Conservation (phyloP, 176 grass and related monocot species). For the Urochloa ruziziensis region DNA sequence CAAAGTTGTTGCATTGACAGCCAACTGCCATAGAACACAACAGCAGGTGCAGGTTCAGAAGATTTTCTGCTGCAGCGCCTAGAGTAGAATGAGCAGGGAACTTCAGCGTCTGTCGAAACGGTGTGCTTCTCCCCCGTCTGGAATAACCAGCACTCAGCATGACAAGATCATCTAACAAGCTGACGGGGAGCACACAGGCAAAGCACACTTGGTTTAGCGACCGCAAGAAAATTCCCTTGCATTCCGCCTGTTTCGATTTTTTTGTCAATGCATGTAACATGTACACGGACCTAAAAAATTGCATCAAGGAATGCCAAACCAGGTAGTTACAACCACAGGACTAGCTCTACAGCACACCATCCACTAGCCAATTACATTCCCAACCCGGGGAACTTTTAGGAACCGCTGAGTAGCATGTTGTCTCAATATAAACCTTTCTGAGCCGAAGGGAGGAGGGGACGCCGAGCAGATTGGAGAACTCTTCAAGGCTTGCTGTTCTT, state of each 20-base stretch:
- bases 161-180: not conserved
- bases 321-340: conserved; percentile 41
- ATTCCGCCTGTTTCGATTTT: conserved; percentile 6
- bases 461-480: not conserved
- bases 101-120: not conserved
- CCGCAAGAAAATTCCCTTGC: conserved; percentile 9
- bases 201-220: not conserved
- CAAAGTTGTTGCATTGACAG: too few species aligned
- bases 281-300: conserved; percentile 54
- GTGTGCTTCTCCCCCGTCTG: not conserved
- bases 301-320: conserved; percentile 47
- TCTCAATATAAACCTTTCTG: conserved; percentile 13
- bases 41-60: too few species aligned
- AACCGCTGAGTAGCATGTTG: conserved; percentile 7
- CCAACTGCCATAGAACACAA: too few species aligned
- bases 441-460: conserved; percentile 10
- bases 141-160: not conserved
- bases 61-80: not conserved
- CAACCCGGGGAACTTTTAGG: not conserved
- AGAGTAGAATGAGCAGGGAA: not conserved
- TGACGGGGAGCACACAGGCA: not conserved
- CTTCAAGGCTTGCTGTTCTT: conserved; percentile 45
- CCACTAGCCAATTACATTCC: not conserved
- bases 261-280: conserved; percentile 44
- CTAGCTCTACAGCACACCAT: conserved; percentile 19